Conservation (phyloP, 2,329 filamentous ascomycete genomes). For the Gaeumannomyces sp. region DNA sequence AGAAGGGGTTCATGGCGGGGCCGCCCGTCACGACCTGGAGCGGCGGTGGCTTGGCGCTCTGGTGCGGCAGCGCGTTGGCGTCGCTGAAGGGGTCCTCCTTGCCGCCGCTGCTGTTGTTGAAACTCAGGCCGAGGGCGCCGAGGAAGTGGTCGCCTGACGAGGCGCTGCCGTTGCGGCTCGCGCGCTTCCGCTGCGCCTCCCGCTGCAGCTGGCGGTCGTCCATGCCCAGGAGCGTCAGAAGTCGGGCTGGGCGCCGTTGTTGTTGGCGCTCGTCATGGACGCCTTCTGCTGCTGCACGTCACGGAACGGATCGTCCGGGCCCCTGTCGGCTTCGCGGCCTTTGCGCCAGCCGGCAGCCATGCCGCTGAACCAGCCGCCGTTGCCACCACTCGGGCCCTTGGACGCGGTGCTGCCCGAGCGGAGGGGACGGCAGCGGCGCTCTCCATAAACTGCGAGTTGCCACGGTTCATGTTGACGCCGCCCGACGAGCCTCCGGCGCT, state of each 20-base stretch:
- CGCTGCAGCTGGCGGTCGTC: slow-evolving; percentile 34
- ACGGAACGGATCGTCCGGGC: slow-evolving; percentile 22
- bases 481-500: slow-evolving; percentile 28
- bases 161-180: slow-evolving; percentile 26
- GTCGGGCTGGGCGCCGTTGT: slow-evolving; percentile 29
- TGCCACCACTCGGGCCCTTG: slow-evolving; percentile 23
- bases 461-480: slow-evolving; percentile 42
- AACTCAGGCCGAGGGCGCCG: slow-evolving; percentile 31
- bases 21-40: slow-evolving; percentile 22
- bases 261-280: slow-evolving; percentile 7
- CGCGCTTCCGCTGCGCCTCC: slow-evolving; percentile 29
- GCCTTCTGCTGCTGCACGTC: slow-evolving; percentile 22
- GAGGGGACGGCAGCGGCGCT: slow-evolving; percentile 17
- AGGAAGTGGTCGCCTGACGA: slow-evolving; percentile 34
- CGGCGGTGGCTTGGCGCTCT: slow-evolving; percentile 33
- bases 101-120: slow-evolving; percentile 17
- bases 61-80: slow-evolving; percentile 32
- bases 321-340: slow-evolving; percentile 12
- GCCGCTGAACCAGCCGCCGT: slow-evolving; percentile 41
- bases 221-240: slow-evolving; percentile 38
- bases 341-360: slow-evolving; percentile 32
- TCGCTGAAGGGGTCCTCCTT: slow-evolving; percentile 43
- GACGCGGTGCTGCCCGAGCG: slow-evolving; percentile 19
- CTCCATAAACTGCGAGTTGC: slow-evolving; percentile 46
- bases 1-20: slow-evolving; percentile 38